Evolutionary conservation across 352 stramenopile species (phyloP), one percentile per base, ranked within the genome.

Genomic region (Bremia lactucae): DNA sequence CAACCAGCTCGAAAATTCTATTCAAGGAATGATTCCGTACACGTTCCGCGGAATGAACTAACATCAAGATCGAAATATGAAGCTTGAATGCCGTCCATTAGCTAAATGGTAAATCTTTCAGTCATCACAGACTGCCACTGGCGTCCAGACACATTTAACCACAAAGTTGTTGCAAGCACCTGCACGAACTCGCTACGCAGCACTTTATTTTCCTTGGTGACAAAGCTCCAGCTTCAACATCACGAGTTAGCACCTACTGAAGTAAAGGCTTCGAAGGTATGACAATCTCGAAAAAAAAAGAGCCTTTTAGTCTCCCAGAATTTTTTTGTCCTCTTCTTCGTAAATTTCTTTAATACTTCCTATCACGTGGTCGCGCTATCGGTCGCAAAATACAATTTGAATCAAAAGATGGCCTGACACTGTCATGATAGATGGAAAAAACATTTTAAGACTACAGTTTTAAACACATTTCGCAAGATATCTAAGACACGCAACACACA

Each of bases 61-160:
- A n/a, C n/a, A n/a, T n/a, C n/a, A n/a, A n/a, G n/a, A n/a, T n/a
- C n/a, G n/a, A n/a, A n/a, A n/a, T n/a, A n/a, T n/a, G n/a, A n/a
- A n/a, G n/a, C n/a, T n/a, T n/a, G n/a, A n/a, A n/a, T n/a, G n/a
- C n/a, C n/a, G n/a, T n/a, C n/a, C n/a, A n/a, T n/a, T n/a, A n/a
- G n/a, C n/a, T n/a, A n/a, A n/a, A n/a, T n/a, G n/a, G n/a, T n/a
- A n/a, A n/a, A n/a, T n/a, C n/a, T n/a, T n/a, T n/a, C n/a, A n/a
- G 14, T 87, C 69, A 26, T 60, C 66, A 37, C 61, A 73, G 26
- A 68, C 71, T 16, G 73, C 68, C 16, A 87, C 37, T 3, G 72
- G 70, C 6, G 76, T 91, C 78, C 78, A 91, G 1, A 65, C 65
- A n/a, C 57, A 76, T 52, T 79, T 85, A n/a, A 76, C 72, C 23